Conservation (phyloP, 176 grass and related monocot genomes). For the Carex scoparia region DNA sequence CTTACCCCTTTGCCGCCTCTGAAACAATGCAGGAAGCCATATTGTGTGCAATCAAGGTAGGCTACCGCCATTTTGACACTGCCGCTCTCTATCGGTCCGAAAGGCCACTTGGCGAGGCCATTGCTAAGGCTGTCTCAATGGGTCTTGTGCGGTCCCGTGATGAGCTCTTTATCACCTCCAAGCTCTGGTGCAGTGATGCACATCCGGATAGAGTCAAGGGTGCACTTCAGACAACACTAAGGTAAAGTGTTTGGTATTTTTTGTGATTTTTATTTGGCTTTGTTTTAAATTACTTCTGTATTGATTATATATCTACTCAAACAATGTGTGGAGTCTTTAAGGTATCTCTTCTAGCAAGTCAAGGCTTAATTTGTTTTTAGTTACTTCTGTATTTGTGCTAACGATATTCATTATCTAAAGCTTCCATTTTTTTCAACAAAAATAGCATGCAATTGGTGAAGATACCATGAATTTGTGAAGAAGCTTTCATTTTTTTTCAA, state of each 20-base stretch:
- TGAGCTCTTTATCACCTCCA: conserved; percentile 40
- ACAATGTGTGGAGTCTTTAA: too few species aligned
- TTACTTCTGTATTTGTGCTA: too few species aligned
- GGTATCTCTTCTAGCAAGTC: too few species aligned
- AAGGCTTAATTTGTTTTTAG: too few species aligned
- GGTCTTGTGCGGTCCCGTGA: conserved; percentile 18
- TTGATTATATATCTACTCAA: too few species aligned
- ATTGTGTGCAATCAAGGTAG: conserved; percentile 27
- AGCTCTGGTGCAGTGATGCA: conserved; percentile 29
- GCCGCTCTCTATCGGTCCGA: conserved; percentile 24
- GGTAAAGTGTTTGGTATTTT: neutral
- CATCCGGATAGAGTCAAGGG: conserved; percentile 8
- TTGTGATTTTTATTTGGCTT: neutral
- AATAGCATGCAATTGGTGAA: too few species aligned
- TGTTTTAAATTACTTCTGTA: neutral
- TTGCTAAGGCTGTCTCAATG: conserved; percentile 6
- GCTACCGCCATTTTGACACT: conserved; percentile 31
- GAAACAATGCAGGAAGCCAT: conserved; percentile 9
- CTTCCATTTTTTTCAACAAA: too few species aligned
- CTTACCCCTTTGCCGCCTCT: neutral
- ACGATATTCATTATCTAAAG: too few species aligned
- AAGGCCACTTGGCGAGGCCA: conserved; percentile 19
- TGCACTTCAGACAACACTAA: conserved; percentile 21
- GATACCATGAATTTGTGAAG: too few species aligned
- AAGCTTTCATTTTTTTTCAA: too few species aligned